Evolutionary conservation across 2,329 filamentous ascomycete genomes (phyloP).

Genomic region (Aspergillus pseudoviridinutans): DNA sequence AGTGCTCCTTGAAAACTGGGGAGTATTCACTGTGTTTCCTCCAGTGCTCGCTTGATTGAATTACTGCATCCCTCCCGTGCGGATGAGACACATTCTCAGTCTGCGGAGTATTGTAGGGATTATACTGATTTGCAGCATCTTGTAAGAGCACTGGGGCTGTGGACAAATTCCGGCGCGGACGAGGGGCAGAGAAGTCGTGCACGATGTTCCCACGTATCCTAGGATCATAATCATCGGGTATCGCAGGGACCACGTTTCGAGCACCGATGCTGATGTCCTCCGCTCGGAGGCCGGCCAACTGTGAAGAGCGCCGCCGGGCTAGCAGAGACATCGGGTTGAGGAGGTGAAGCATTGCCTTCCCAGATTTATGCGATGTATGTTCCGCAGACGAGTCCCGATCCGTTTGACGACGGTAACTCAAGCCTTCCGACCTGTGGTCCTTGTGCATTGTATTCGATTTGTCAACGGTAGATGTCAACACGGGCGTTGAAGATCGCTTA

Average conservation of each 20-base stretch:
- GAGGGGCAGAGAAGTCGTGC: slow-evolving; percentile 62
- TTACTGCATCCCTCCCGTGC: slow-evolving; percentile 10
- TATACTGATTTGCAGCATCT: slow-evolving; percentile 7
- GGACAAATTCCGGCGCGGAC: slow-evolving; percentile 42
- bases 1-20: slow-evolving; percentile 59
- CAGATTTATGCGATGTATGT: slow-evolving; percentile 28
- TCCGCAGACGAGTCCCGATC: slow-evolving; percentile 29
- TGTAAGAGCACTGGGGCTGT: slow-evolving; percentile 15
- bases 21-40: slow-evolving; percentile 45
- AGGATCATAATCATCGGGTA: slow-evolving; percentile 60
- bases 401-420: slow-evolving; percentile 17
- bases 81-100: slow-evolving; percentile 5
- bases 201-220: slow-evolving; percentile 60
- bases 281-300: slow-evolving; percentile 44
- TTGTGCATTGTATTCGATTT: slow-evolving; percentile 18
- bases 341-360: slow-evolving; percentile 52
- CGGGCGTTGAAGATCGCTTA: slow-evolving; percentile 27
- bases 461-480: slow-evolving; percentile 18
- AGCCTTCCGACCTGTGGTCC: slow-evolving; percentile 24
- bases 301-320: slow-evolving; percentile 54
- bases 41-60: slow-evolving; percentile 22
- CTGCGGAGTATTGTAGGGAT: slow-evolving; percentile 13
- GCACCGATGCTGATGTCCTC: slow-evolving; percentile 51
- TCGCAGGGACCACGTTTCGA: slow-evolving; percentile 46
- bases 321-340: slow-evolving; percentile 60